Conservation (phyloP, 2,329 filamentous ascomycete species). For the Chrysoporthe cubensis region DNA sequence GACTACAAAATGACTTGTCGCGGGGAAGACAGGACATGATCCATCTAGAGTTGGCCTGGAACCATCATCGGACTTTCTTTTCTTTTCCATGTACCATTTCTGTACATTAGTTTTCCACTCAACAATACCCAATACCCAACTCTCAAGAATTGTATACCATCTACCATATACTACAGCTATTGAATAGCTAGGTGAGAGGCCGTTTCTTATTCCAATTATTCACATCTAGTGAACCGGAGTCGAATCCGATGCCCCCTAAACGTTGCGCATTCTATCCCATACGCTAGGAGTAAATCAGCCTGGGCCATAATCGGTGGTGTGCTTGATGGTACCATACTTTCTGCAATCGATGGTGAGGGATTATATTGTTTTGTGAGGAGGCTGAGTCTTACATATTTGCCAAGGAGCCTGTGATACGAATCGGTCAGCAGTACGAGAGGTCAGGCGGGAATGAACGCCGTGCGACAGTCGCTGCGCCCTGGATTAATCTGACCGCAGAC, state of each 20-base stretch:
- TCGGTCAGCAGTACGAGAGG: background rate
- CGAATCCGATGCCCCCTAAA: no score
- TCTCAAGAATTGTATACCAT: background rate
- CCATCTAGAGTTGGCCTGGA: background rate
- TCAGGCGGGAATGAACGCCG: no score
- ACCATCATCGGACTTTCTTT: background rate
- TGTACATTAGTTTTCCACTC: background rate
- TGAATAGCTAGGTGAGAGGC: no score
- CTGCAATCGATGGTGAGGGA: background rate
- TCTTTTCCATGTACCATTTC: background rate
- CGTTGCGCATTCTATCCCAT: no score
- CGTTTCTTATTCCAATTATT: no score
- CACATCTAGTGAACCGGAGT: no score
- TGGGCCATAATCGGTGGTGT: no score
- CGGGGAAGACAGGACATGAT: background rate
- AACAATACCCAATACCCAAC: background rate
- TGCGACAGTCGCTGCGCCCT: no score
- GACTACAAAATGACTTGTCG: background rate
- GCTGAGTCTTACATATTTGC: background rate
- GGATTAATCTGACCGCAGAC: background rate
- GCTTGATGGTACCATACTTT: no score
- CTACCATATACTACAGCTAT: no score
- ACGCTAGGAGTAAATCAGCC: no score
- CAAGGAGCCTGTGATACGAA: background rate
- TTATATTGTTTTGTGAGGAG: background rate